Conservation (phyloP, 2,329 filamentous ascomycete genomes). For the Diaporthe caulivora region DNA sequence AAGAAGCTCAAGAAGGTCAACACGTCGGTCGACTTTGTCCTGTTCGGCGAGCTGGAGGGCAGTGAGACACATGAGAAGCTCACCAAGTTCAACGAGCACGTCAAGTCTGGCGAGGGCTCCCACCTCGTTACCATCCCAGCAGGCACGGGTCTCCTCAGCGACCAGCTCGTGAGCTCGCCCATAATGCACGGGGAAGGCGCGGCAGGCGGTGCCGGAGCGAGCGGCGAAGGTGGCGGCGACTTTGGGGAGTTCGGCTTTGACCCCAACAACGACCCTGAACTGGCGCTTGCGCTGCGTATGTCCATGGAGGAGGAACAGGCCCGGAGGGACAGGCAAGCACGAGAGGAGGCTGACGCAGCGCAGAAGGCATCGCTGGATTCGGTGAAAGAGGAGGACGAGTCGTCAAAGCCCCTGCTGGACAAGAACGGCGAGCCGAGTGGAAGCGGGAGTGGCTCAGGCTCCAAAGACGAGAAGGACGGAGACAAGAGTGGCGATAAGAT, state of each 20-base stretch:
- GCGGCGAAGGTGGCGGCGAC: constrained; percentile 69
- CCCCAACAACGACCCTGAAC: constrained; percentile 89
- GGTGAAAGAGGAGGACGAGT: constrained; percentile 84
- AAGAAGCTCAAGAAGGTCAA: constrained; percentile 99
- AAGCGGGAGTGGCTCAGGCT: constrained; percentile 58
- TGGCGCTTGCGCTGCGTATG: constrained; percentile 95
- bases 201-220: constrained; percentile 70
- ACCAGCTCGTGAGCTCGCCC: constrained; percentile 89
- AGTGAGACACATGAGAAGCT: constrained; percentile 93
- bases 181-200: constrained; percentile 88
- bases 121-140: constrained; percentile 92
- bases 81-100: constrained; percentile 90
- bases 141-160: constrained; percentile 90
- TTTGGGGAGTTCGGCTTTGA: constrained; percentile 90
- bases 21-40: constrained; percentile 92
- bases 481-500: constrained; percentile 76
- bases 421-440: constrained; percentile 75
- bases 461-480: constrained; percentile 63
- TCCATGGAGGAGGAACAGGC: constrained; percentile 99
- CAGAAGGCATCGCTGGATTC: constrained; percentile 83
- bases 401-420: constrained; percentile 71
- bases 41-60: constrained; percentile 93
- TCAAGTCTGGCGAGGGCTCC: constrained; percentile 92
- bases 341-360: constrained; percentile 84
- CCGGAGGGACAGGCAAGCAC: constrained; percentile 65